phyloP scores from a whole-genome alignment of 352 stramenopile species.

The Globisporangium lucens region DNA sequence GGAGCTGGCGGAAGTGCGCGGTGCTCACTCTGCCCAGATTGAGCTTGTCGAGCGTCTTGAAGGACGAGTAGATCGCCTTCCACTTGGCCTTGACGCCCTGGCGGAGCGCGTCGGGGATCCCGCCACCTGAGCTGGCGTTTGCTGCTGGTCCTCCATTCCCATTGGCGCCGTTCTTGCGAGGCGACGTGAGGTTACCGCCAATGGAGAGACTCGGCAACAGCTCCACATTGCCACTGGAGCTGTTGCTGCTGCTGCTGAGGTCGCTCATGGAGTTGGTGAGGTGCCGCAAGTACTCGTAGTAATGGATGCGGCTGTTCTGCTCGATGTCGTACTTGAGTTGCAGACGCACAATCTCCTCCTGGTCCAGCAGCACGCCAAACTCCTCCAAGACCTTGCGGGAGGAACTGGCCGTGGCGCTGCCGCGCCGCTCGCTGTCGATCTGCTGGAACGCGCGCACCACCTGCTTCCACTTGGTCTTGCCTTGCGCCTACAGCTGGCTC shows the following conservation, averaged over 20 bases:
- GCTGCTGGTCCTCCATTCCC: not conserved
- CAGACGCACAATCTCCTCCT: slow-evolving; percentile 63
- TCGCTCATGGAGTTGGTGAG: slow-evolving; percentile 58
- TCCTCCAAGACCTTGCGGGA: slow-evolving; percentile 68
- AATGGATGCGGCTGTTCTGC: slow-evolving; percentile 65
- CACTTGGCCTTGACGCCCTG: slow-evolving; percentile 30
- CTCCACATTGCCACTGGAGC: slow-evolving; percentile 8
- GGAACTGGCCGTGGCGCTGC: slow-evolving; percentile 37
- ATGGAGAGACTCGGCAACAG: slow-evolving; percentile 27
- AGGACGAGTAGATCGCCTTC: slow-evolving; percentile 68
- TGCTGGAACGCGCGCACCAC: slow-evolving; percentile 56
- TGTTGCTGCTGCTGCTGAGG: slow-evolving; percentile 4
- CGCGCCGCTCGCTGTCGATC: slow-evolving; percentile 52
- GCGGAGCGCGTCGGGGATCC: slow-evolving; percentile 44
- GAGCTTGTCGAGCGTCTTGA: slow-evolving; percentile 61
- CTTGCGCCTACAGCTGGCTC: slow-evolving; percentile 39
- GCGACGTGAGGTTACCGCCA: not conserved
- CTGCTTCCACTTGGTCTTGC: slow-evolving; percentile 58
- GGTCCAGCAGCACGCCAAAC: slow-evolving; percentile 43
- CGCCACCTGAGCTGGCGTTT: not conserved
- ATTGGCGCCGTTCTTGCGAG: not conserved
- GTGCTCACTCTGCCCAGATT: slow-evolving; percentile 49
- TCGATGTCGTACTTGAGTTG: slow-evolving; percentile 77
- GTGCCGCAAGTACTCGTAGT: slow-evolving; percentile 58
- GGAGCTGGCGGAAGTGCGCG: slow-evolving; percentile 66